Evolutionary conservation across 192 early-diverging fungal genomes (phyloP), one percentile per base, ranked within the genome.

Genomic region (Backusella psychrophila): DNA sequence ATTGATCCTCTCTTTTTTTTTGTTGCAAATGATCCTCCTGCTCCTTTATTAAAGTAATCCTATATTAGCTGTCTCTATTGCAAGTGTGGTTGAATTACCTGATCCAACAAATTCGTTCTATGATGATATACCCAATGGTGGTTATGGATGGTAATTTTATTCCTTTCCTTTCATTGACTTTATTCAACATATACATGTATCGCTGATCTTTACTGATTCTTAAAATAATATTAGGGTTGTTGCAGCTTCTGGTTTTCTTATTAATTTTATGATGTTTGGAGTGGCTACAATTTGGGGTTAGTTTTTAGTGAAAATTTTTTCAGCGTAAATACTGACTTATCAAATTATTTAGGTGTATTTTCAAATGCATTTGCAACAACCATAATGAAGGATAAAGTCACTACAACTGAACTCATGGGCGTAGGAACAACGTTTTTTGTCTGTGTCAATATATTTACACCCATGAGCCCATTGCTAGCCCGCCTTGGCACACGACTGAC

Each of bases 321-420:
- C 12, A 44, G 14, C 42, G 5, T 8, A n/a, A 39, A 9, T n/a
- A 0, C 19, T 70, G 4, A 70, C 0, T 33, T 59, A 59, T 26
- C 12, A 26, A 14, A 4, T 2, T 23, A 59, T 59, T 14, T 71
- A 77, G 76, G 76, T 66, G 70, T 77, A 19, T 77, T 77, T 56
- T 72, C 76, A n/a, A 70, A 70, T 17, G 76, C 41, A 19, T 56
- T 65, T 34, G 53, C 49, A 12, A 65, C 31, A 31, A 33, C 21
- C 15, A 59, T 56, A 7, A 44, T 72, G 31, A 49, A 71, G 36
- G 70, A 42, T 29, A 56, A 29, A 49, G 36, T 53, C 5, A 77
- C 41, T n/a, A 38, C 71, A 19, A 11, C 31, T 3, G 76, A 71
- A 21, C 36, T 77, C 1, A 77, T 77, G 76, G 76, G 76, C n/a